Evolutionary conservation across 768 basidiomycete genomes (phyloP).

Genomic region (Termitomyces sp.): DNA sequence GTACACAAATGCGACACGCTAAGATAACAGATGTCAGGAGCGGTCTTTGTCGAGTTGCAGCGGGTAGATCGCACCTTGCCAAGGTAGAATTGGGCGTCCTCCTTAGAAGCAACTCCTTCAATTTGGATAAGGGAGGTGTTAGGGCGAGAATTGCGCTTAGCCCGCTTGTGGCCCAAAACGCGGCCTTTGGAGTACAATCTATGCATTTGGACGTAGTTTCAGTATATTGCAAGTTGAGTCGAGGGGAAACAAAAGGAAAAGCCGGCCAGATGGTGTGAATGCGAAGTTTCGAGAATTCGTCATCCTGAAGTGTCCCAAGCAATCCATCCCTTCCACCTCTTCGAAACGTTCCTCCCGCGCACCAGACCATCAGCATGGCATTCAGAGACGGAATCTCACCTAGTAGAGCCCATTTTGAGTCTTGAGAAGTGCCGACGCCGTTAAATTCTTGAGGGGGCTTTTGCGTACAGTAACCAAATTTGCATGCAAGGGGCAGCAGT

Average conservation of each 20-base stretch:
- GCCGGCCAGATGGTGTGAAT: conserved; percentile 2
- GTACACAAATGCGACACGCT: conserved; percentile 99
- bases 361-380: conserved; percentile 17
- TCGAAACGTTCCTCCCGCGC: conserved; percentile 13
- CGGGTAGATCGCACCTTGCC: conserved; percentile 76
- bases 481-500: conserved; percentile 18
- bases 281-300: conserved; percentile 11
- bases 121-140: conserved; percentile 97
- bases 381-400: conserved; percentile 46
- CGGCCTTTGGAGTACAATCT: conserved; percentile 97
- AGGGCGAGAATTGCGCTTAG: conserved; percentile 93
- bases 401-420: conserved; percentile 77
- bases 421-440: conserved; percentile 46
- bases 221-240: conserved; percentile 9
- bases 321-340: conserved; percentile 44
- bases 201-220: conserved; percentile 17
- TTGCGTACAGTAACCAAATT: conserved; percentile 24
- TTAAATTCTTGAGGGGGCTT: conserved; percentile 39
- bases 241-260: not conserved
- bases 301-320: conserved; percentile 20
- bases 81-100: conserved; percentile 97
- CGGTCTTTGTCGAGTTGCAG: not conserved
- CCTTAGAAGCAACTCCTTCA: conserved; percentile 90
- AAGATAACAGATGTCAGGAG: not conserved
- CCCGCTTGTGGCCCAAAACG: conserved; percentile 97